Evolutionary conservation across 2,329 filamentous ascomycete species (phyloP), one percentile per base, ranked within the genome.

Genomic region (Neoascochyta sp.): DNA sequence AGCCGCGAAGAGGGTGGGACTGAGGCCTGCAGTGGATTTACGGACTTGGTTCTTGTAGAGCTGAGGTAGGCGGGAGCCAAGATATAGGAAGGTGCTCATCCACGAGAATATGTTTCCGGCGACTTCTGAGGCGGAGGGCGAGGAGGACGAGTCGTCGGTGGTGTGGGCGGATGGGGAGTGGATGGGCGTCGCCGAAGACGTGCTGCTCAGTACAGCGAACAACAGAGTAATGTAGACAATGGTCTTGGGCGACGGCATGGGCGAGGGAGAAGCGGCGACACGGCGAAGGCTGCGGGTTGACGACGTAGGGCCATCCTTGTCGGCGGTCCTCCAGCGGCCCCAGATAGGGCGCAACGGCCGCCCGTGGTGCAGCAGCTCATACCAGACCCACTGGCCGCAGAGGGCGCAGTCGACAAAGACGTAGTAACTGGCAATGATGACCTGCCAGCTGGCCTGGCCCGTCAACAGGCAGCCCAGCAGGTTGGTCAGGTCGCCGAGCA

Each of bases 351-450:
- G 56, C 16, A 70, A 45, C 12, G 68, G 64, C 32, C 68, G 57
- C 25, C 67, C 70, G 32, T 73, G 66, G 47, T 72, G 69, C 36
- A 77, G 52, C 36, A 74, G 65, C 28, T 77, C 76, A 48, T 83
- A 83, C 76, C 78, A 83, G 20, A 80, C 63, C 64, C 77, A 82
- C 60, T 83, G 80, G 19, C 67, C 63, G 6, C 80, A 76, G 16
- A 83, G 63, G 19, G 74, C 69, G 16, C 78, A 60, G 54, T 83
- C 80, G 3, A 83, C 80, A 15, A 74, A 73, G 27, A 81, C 77
- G 52, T 83, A 83, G 60, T 83, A 83, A 13, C 61, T 65, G 2
- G 78, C 80, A 27, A 83, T 70, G 7, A 80, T 70, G 22, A 82
- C 69, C 64, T 83, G 80, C 76, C 80, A 83, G 27, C 67, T 67